Percentiles rank a stretch among this genome's conserved stretches.
phyloP scores from a whole-genome alignment of 1,284 basidiomycete species.

The Stereum hirsutum region DNA sequence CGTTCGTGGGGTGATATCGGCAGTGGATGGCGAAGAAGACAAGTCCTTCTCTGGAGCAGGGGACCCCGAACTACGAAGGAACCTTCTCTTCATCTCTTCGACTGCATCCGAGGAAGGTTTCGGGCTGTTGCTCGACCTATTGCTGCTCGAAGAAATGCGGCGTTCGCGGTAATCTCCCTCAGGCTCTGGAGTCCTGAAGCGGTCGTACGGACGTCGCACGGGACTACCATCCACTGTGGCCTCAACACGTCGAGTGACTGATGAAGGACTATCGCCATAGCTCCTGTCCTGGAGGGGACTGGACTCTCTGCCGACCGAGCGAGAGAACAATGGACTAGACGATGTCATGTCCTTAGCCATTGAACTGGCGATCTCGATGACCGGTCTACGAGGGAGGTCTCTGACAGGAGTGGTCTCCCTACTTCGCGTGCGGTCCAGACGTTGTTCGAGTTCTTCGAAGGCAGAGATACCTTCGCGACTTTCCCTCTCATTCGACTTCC shows the following conservation, averaged over 20 bases:
- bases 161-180: background rate
- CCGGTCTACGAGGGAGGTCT: background rate
- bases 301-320: background rate
- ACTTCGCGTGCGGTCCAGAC: slow-evolving; percentile 30
- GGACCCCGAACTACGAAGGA: slow-evolving; percentile 28
- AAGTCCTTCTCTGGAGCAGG: slow-evolving; percentile 14
- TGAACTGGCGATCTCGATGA: background rate
- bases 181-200: slow-evolving; percentile 13
- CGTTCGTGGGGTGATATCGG: slow-evolving; percentile 11
- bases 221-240: slow-evolving; percentile 13
- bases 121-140: slow-evolving; percentile 6
- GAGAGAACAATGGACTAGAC: slow-evolving; percentile 12
- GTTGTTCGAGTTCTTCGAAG: slow-evolving; percentile 45
- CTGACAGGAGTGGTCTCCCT: slow-evolving; percentile 17
- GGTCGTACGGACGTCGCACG: slow-evolving; percentile 20
- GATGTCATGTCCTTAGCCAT: slow-evolving; percentile 8
- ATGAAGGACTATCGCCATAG: background rate
- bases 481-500: slow-evolving; percentile 21
- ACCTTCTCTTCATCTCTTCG: slow-evolving; percentile 56
- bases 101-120: slow-evolving; percentile 40
- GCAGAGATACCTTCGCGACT: slow-evolving; percentile 56
- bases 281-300: background rate
- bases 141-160: slow-evolving; percentile 12
- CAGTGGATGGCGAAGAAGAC: slow-evolving; percentile 3
- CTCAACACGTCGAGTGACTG: background rate